Base-by-base conservation (phyloP, 257 asterid genomes). In the Solanum dulcamara region DNA sequence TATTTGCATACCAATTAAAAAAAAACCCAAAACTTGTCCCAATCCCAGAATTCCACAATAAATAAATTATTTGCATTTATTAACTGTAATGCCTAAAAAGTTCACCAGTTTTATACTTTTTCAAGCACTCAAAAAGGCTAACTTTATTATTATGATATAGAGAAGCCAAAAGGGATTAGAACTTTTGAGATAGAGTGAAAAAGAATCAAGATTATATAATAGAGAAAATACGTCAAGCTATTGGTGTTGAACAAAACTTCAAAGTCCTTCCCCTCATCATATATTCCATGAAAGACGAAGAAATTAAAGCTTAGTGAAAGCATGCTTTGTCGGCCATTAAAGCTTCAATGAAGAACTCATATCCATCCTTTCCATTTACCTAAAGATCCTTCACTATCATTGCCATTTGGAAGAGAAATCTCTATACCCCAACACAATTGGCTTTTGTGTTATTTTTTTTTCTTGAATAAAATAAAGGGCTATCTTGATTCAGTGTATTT, bases 261-360 rank as follows among this genome's bases (percentile, higher is more conserved):
- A 1, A 28, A 77, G 26, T 77, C 83, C 10, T 46, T 26, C 6
- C 60, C 40, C 18, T 82, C 74, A 33, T 60, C 24, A 37, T 57
- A 40, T 75, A 6, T 42, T 4, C n/a, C 10, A 75, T 22, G 33
- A 26, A 62, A 24, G 20, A 57, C 9, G 79, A 70, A 71, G 74
- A 82, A 80, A 67, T 42, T 57, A 81, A 88, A 57, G 81, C 53
- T 38, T 60, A 59, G 88, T 87, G 89, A 83, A 85, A 88, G 93
- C 98, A 94, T 95, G 98, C 96, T 92, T 92, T 92, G 98, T 95
- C 97, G 92, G 98, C 98, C 99, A 95, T 91, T 91, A 87, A 86
- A 91, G 93, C 91, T 92, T 95, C 96, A 89, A 79, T 89, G 93
- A 90, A 89, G 84, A 85, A 84, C 85, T 90, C 77, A 57, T 87